phyloP scores from a whole-genome alignment of 495 filamentous ascomycete species.

The Penicillium roqueforti region DNA sequence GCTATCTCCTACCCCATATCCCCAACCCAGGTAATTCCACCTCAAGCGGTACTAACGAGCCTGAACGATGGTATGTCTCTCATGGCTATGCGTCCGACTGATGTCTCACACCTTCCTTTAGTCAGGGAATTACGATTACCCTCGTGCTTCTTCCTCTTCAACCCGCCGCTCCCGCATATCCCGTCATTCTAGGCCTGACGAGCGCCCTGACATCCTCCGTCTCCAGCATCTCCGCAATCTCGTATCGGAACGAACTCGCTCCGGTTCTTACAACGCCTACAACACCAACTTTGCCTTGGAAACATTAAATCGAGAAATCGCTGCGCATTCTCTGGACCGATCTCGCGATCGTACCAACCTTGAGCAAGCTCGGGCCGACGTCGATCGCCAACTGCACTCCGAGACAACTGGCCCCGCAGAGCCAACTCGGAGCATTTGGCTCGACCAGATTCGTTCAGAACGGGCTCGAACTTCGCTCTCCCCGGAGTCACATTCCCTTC shows the following conservation, averaged over 20 bases:
- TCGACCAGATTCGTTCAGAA: conserved; percentile 11
- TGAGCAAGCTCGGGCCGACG: conserved; percentile 25
- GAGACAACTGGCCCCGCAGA: conserved; percentile 14
- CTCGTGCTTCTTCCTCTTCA: conserved; percentile 48
- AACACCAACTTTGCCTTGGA: conserved; percentile 38
- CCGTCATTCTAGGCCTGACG: conserved; percentile 19
- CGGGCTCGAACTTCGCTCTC: background rate
- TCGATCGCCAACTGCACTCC: conserved; percentile 22
- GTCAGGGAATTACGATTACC: conserved; percentile 59
- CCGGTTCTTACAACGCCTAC: conserved; percentile 41
- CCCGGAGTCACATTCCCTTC: background rate
- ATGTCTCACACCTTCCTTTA: conserved; percentile 21
- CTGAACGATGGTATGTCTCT: conserved; percentile 8
- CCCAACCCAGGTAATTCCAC: background rate
- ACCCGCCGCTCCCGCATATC: conserved; percentile 37
- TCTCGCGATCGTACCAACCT: conserved; percentile 19
- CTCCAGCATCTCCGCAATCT: conserved; percentile 42
- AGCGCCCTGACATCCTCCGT: conserved; percentile 17
- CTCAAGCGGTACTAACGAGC: background rate
- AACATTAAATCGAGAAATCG: conserved; percentile 37
- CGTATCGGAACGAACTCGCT: conserved; percentile 34
- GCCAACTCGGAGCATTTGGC: conserved; percentile 10
- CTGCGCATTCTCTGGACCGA: conserved; percentile 26
- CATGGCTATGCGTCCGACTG: background rate
- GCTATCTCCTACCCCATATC: background rate